Conservation (phyloP, 352 stramenopile genomes). For the Globisporangium ultimum region DNA sequence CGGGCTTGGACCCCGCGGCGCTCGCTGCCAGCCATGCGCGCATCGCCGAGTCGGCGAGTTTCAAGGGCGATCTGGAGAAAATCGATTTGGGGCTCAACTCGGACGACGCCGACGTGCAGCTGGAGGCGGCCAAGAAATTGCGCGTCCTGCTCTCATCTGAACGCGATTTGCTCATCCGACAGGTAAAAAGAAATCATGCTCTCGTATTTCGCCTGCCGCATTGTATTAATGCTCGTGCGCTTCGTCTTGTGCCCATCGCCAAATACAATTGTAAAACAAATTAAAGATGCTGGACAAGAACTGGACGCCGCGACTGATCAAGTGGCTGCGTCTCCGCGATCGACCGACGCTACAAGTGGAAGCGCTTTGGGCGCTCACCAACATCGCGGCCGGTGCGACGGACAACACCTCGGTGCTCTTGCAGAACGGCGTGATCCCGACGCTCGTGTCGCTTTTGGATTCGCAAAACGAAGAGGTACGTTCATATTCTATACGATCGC, state of each 20-base stretch:
- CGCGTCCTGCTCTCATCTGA: conserved; percentile 82
- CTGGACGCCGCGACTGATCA: conserved; percentile 83
- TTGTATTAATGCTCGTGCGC: too few relatives aligned
- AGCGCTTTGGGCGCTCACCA: conserved; percentile 93
- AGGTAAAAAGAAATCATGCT: conserved; percentile 36
- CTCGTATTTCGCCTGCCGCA: too few relatives aligned
- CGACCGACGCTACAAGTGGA: conserved; percentile 89
- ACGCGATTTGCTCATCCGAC: conserved; percentile 79
- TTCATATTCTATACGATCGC: conserved; percentile 13
- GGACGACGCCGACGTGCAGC: conserved; percentile 76
- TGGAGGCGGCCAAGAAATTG: conserved; percentile 85
- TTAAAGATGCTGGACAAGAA: conserved; percentile 88
- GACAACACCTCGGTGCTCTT: conserved; percentile 91
- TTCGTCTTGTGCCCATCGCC: too few relatives aligned
- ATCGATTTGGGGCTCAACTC: conserved; percentile 80
- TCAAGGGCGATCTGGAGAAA: conserved; percentile 80
- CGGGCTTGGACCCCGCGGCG: conserved; percentile 27
- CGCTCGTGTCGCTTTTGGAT: conserved; percentile 88
- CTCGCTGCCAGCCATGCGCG: conserved; percentile 14
- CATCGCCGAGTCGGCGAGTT: conserved; percentile 49
- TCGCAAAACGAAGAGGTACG: conserved; percentile 89
- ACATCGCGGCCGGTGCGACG: conserved; percentile 91
- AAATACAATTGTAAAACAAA: too few relatives aligned
- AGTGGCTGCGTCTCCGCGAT: conserved; percentile 77
- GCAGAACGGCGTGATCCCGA: conserved; percentile 91